A percentile compares a stretch with the other conserved stretches of the same genome.
These are phyloP conservation scores for Serpula lacrymans DNA, from an alignment of 768 basidiomycete genomes.

Conservation along the genomic window DNA sequence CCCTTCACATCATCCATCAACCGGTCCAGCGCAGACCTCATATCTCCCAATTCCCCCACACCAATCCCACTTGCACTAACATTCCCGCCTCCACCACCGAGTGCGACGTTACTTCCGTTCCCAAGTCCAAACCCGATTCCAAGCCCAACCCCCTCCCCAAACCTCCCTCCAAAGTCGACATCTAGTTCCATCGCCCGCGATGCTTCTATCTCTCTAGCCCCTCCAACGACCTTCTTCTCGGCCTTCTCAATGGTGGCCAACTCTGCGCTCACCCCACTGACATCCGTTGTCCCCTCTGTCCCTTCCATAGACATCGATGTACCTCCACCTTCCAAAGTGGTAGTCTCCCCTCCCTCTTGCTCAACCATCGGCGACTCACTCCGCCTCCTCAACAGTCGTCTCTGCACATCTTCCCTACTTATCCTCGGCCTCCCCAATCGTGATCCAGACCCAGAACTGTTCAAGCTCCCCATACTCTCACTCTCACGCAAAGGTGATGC, in stretches of 20 bases:
- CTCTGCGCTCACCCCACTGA: conserved; percentile 46
- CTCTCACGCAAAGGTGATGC: conserved; percentile 12
- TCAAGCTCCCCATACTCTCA: conserved; percentile 4
- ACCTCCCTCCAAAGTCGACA: conserved; percentile 48
- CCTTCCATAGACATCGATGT: conserved; percentile 37
- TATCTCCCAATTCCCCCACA: conserved; percentile 49
- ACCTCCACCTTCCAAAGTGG: conserved; percentile 38
- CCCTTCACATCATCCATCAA: conserved; percentile 64
- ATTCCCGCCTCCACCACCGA: too few relatives aligned
- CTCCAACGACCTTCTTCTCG: conserved; percentile 40
- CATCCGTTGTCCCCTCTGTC: conserved; percentile 20
- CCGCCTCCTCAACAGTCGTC: conserved; percentile 42
- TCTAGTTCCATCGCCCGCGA: conserved; percentile 25
- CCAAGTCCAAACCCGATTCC: too few relatives aligned
- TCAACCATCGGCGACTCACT: conserved; percentile 25
- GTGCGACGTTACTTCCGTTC: too few relatives aligned
- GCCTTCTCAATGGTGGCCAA: conserved; percentile 47
- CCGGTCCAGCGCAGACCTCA: conserved; percentile 69
- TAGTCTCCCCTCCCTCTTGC: conserved; percentile 17
- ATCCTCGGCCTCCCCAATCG: conserved; percentile 40
- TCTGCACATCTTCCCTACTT: conserved; percentile 51
- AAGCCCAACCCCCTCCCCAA: conserved; percentile 31
- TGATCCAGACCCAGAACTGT: conserved; percentile 3
- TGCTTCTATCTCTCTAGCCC: conserved; percentile 26
- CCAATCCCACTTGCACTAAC: conserved; percentile 20